Evolutionary conservation across 129 eudicot genomes (phyloP).

Genomic region (Kitagawia praeruptora): DNA sequence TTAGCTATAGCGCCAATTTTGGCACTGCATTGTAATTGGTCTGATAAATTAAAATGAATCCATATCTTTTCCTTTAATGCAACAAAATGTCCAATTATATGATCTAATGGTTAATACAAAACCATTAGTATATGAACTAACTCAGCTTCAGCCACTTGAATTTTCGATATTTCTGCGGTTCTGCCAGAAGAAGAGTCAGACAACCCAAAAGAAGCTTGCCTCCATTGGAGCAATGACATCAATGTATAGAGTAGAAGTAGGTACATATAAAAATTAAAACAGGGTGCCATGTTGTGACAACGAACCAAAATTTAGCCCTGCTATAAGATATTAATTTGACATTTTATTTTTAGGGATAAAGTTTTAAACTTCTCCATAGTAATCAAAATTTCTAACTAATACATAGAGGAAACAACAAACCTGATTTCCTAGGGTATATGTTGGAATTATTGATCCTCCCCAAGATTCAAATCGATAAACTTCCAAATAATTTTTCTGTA

Average conservation of each 20-base stretch:
- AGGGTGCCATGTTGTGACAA: not conserved
- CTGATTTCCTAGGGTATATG: slow-evolving; percentile 80
- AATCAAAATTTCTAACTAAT: not conserved
- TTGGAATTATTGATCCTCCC: slow-evolving; percentile 94
- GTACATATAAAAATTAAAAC: not conserved
- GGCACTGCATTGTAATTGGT: too few species aligned
- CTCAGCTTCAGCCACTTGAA: too few species aligned
- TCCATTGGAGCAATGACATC: too few species aligned
- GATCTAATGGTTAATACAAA: not conserved
- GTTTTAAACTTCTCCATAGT: not conserved
- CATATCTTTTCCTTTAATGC: too few species aligned
- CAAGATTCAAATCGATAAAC: slow-evolving; percentile 84
- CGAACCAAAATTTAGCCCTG: not conserved
- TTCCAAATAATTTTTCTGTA: slow-evolving; percentile 88
- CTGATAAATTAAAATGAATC: too few species aligned
- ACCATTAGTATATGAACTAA: not conserved
- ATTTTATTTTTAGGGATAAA: not conserved
- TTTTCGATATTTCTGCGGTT: too few species aligned
- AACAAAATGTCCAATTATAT: too few species aligned
- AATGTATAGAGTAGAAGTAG: too few species aligned
- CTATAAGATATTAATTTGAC: not conserved
- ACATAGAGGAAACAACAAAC: slow-evolving; percentile 25
- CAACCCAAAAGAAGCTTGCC: too few species aligned
- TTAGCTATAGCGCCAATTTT: not conserved
- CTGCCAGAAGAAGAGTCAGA: too few species aligned